Evolutionary conservation across 345 rosid species (phyloP).

Genomic region (Hibiscus syriacus): DNA sequence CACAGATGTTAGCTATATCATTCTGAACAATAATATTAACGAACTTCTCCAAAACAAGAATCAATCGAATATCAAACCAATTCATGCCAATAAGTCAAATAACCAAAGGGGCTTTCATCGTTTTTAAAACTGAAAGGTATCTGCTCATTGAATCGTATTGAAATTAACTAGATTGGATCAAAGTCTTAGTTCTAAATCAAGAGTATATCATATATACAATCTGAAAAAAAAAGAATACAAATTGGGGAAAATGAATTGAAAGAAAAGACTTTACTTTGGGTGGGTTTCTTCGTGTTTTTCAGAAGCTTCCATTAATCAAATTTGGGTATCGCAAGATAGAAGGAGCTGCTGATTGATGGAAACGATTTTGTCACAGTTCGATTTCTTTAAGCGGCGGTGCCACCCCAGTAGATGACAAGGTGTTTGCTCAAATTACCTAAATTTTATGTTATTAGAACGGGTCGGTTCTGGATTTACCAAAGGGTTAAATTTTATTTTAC

Average conservation of each 20-base stretch:
- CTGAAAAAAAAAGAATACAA: background rate
- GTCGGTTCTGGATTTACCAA: too few species aligned
- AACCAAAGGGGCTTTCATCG: background rate
- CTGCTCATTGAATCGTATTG: background rate
- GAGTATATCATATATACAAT: background rate
- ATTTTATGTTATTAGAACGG: too few species aligned
- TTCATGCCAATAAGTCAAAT: background rate
- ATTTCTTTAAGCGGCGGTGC: background rate
- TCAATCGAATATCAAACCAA: background rate
- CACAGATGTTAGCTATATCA: background rate
- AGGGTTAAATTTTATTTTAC: too few species aligned
- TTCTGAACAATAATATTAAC: too few species aligned
- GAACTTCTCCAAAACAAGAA: background rate
- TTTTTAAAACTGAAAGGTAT: background rate
- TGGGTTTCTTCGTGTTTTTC: slow-evolving; percentile 1
- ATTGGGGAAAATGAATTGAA: background rate
- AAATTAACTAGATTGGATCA: background rate
- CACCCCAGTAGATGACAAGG: background rate
- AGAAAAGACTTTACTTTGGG: background rate
- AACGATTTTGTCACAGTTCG: background rate
- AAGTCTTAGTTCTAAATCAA: background rate
- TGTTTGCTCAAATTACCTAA: background rate
- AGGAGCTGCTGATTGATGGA: background rate
- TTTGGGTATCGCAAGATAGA: background rate
- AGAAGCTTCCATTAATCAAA: slow-evolving; percentile 2